Evolutionary conservation across 2,329 filamentous ascomycete genomes (phyloP), one percentile per base, ranked within the genome.

Genomic region (Orbilia oligospora): DNA sequence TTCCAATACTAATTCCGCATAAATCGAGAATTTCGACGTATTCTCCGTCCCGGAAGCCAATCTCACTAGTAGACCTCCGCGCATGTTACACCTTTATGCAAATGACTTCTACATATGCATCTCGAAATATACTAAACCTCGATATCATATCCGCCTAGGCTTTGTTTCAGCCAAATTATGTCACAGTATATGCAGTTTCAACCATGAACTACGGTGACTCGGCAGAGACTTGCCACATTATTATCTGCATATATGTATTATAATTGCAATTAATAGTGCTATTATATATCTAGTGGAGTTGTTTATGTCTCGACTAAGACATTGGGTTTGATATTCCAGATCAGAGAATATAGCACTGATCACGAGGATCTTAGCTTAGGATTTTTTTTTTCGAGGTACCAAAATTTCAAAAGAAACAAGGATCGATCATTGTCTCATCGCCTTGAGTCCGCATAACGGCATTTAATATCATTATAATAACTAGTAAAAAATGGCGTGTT

Each of bases 401-500:
- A 16, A 30, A 20, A 18, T n/a, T 9, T n/a, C 8, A 41, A 44
- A 44, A 12, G 9, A 10, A 16, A 41, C 5, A 27, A n/a, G 20
- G 14, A 5, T n/a, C n/a, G n/a, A n/a, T n/a, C 48, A 51, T 24
- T 48, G 44, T 41, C 44, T 18, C 53, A 24, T 38, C 30, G 30
- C 3, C 12, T 55, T 5, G 1, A 33, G 10, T 22, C 16, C 53
- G 53, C 56, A 61, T 61, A 61, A 61, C 20, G 53, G 30, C n/a
- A 20, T 20, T 6, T 58, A 38, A 58, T 36, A 58, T 36, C 38
- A 24, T 41, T 12, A 24, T 16, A 20, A 30, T 55, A 27, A 16
- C 6, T 30, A 3, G 6, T 30, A 27, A 38, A 61, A 61, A n/a
- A 61, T 44, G 56, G 56, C 56, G 56, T 61, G 56, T 61, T 61